Evolutionary conservation across 1,139 yeast species (phyloP), one percentile per base, ranked within the genome.

Genomic region (Diutina mesorugosa): DNA sequence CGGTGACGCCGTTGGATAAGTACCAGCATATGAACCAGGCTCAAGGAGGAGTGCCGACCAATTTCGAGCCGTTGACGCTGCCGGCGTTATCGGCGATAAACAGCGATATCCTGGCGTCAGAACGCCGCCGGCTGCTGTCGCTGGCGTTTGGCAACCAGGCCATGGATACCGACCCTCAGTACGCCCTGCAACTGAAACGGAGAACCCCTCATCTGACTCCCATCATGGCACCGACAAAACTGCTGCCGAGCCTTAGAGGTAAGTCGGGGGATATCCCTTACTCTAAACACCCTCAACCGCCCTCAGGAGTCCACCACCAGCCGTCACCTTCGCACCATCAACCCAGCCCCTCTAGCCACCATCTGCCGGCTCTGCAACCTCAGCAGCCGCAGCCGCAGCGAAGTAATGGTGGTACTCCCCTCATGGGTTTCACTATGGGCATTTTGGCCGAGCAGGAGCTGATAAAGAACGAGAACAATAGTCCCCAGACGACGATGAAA

Each of bases 1-100:
- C 87, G 3, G 84, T 80, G 29, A 82, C 88, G 1, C 90, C 91
- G 0, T 65, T 80, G 62, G 90, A 84, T 47, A 65, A 66, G 57
- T 63, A 64, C 47, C 60, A 54, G 41, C 10, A 12, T 2, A 35
- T 35, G 41, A 35, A 35, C 41, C 55, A 35, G 41, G 52, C 61
- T 69, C 60, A 68, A 63, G 65, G 68, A 10, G 74, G 78, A 1
- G 67, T 69, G 9, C 72, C 67, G 56, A 65, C 74, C 41, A 61
- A 73, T 58, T 69, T 76, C 64, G 74, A 79, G 71, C 73, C 81
- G 54, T 61, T 85, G 60, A 81, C 89, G 2, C 83, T 89, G 0
- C 90, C 91, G 0, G 87, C 89, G 1, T 69, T 85, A 55, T 80
- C 76, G 59, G 83, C 82, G 7, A 32, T 32, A 26, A 32, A 30